phyloP scores from a whole-genome alignment of 2,329 filamentous ascomycete genomes.

The Westerdykella sp. region DNA sequence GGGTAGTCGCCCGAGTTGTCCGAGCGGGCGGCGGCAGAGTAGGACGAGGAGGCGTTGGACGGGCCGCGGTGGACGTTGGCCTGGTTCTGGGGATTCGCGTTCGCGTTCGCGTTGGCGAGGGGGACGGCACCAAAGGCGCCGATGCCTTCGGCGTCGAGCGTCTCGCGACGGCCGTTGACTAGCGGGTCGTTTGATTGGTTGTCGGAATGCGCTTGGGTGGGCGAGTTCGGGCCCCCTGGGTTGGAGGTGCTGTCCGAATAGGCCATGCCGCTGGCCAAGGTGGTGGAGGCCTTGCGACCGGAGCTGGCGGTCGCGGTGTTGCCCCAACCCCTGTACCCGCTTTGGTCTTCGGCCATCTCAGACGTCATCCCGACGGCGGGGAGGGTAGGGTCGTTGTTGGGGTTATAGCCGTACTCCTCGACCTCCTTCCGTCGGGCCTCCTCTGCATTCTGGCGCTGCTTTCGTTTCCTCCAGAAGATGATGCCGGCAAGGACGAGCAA shows the following conservation, averaged over 20 bases:
- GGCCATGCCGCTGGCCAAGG: slow-evolving; percentile 67
- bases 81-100: slow-evolving; percentile 47
- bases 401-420: slow-evolving; percentile 95
- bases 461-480: slow-evolving; percentile 83
- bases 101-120: neutral
- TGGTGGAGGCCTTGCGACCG: slow-evolving; percentile 77
- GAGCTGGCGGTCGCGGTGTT: slow-evolving; percentile 62
- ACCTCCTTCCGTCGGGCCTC: slow-evolving; percentile 92
- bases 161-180: slow-evolving; percentile 44
- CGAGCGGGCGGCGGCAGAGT: slow-evolving; percentile 75
- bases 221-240: slow-evolving; percentile 52
- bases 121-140: slow-evolving; percentile 69
- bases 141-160: slow-evolving; percentile 69
- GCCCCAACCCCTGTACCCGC: slow-evolving; percentile 93
- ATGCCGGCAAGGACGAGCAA: slow-evolving; percentile 69
- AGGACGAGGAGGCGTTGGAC: slow-evolving; percentile 93
- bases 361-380: slow-evolving; percentile 52
- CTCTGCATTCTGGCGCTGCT: slow-evolving; percentile 75
- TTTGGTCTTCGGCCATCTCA: slow-evolving; percentile 68
- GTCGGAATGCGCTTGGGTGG: slow-evolving; percentile 61
- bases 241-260: slow-evolving; percentile 66
- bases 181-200: slow-evolving; percentile 64
- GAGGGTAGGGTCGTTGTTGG: slow-evolving; percentile 87
- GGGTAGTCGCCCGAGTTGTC: slow-evolving; percentile 53
- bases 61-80: slow-evolving; percentile 75